A percentile compares a stretch with the other conserved stretches of the same genome.
phyloP scores from a whole-genome alignment of 78 protist species.

The Polysphondylium violaceum region DNA sequence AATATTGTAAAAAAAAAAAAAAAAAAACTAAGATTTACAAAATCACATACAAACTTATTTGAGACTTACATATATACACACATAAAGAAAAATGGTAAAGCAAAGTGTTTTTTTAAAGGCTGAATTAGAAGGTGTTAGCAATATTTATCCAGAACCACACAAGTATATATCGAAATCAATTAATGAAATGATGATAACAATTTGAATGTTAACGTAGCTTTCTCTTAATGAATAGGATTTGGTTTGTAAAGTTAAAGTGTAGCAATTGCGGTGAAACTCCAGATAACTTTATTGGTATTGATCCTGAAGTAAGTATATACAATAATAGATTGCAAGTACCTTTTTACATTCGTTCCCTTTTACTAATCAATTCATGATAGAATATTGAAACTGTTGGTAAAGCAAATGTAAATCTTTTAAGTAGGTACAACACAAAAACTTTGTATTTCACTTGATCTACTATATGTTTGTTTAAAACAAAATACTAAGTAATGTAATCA shows the following conservation, averaged over 20 bases:
- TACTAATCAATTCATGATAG: neutral
- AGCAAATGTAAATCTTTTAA: slow-evolving; percentile 39
- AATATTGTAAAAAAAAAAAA: too few species aligned
- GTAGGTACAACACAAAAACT: neutral
- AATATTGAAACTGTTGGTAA: slow-evolving; percentile 34
- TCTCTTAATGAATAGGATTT: slow-evolving; percentile 16
- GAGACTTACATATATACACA: too few species aligned
- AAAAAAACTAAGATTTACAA: too few species aligned
- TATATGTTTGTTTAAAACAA: neutral
- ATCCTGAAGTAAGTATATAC: slow-evolving; percentile 13
- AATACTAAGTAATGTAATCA: neutral
- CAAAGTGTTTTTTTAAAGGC: slow-evolving; percentile 27
- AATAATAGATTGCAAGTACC: neutral
- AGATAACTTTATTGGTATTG: slow-evolving; percentile 34
- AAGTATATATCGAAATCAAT: too few species aligned
- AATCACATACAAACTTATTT: too few species aligned
- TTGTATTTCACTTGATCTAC: neutral
- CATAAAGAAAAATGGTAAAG: slow-evolving; percentile 23
- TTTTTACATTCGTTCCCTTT: neutral
- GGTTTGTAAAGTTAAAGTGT: slow-evolving; percentile 47
- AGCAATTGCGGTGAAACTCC: slow-evolving; percentile 30
- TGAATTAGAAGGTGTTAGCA: slow-evolving; percentile 36
- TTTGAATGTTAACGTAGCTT: too few species aligned
- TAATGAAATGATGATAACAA: too few species aligned
- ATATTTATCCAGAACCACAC: slow-evolving; percentile 16